Percentiles rank a stretch among this genome's conserved stretches.
Evolutionary conservation across 805 yeast species (phyloP).

Genomic region (Danielozyma ontarioensis): DNA sequence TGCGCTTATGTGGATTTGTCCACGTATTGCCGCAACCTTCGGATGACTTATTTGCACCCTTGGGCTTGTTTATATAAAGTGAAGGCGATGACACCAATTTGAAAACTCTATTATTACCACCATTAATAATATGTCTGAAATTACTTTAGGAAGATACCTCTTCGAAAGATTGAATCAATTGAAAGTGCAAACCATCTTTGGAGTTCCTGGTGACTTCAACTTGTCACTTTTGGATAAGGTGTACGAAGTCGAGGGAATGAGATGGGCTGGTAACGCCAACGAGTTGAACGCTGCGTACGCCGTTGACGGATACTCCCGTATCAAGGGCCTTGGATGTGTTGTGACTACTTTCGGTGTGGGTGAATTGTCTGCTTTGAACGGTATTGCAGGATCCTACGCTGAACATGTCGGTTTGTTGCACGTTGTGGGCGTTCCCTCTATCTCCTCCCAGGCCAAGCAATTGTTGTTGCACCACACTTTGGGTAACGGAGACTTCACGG

Average conservation of each 20-base stretch:
- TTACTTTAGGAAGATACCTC: constrained; percentile 26
- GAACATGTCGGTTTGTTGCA: constrained; percentile 32
- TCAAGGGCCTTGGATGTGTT: constrained; percentile 23
- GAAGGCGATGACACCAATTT: no score
- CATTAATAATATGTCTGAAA: constrained; percentile 15
- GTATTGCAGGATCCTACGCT: constrained; percentile 30
- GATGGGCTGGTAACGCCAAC: constrained; percentile 36
- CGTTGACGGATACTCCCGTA: constrained; percentile 22
- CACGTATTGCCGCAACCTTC: no score
- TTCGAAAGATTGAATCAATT: constrained; percentile 30
- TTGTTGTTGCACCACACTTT: constrained; percentile 38
- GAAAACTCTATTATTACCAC: background rate
- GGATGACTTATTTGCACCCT: no score
- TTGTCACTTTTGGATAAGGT: constrained; percentile 28
- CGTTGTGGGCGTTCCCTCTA: constrained; percentile 31
- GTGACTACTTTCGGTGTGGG: constrained; percentile 33
- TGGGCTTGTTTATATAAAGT: no score
- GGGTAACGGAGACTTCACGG: constrained; percentile 41
- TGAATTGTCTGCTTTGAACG: constrained; percentile 32
- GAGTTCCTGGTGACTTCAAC: constrained; percentile 33
- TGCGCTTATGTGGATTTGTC: no score
- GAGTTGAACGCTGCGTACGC: constrained; percentile 26
- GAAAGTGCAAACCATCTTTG: constrained; percentile 25
- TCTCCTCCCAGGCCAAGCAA: constrained; percentile 29
- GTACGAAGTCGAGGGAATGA: constrained; percentile 24